A percentile compares a stretch with the other conserved stretches of the same genome.
Evolutionary conservation across 73 alveolate genomes (phyloP).

Genomic region (Paramecium caudatum): DNA sequence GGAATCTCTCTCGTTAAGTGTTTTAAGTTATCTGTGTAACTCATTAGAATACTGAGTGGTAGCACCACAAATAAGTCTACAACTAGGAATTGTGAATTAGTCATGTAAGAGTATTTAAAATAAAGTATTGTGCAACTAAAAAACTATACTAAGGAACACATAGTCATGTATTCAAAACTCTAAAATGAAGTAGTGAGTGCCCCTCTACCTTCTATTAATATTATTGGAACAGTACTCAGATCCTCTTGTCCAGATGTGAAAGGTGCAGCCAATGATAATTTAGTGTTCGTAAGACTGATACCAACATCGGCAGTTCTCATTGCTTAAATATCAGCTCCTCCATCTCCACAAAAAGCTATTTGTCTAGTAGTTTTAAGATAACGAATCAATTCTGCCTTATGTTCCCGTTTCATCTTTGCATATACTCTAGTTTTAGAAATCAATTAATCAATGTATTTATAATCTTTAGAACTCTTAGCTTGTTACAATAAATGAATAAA

Average conservation of each 20-base stretch:
- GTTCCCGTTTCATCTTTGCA: constrained; percentile 45
- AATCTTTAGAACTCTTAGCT: neutral
- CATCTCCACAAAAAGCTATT: constrained; percentile 58
- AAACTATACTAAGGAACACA: constrained; percentile 42
- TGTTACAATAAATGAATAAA: neutral
- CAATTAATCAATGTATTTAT: neutral
- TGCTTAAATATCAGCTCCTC: constrained; percentile 61
- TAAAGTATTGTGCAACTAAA: constrained; percentile 52
- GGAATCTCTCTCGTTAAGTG: neutral
- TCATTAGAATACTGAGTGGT: constrained; percentile 58
- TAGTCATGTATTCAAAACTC: constrained; percentile 43
- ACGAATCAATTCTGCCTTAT: neutral
- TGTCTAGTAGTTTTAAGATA: neutral
- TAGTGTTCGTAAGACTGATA: constrained; percentile 5
- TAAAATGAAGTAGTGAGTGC: constrained; percentile 46
- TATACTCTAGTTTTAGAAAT: constrained; percentile 32
- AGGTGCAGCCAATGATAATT: constrained; percentile 58
- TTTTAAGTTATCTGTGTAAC: neutral
- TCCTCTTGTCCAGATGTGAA: constrained; percentile 30
- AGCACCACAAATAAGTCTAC: constrained; percentile 49
- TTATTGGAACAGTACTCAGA: constrained; percentile 24
- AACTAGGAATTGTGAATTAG: constrained; percentile 53
- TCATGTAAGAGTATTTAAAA: constrained; percentile 55
- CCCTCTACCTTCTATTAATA: constrained; percentile 39
- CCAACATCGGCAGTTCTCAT: constrained; percentile 62